These are phyloP conservation scores for Chaetomium strumarium DNA, from an alignment of 2,329 filamentous ascomycete genomes.

Conservation along the genomic window DNA sequence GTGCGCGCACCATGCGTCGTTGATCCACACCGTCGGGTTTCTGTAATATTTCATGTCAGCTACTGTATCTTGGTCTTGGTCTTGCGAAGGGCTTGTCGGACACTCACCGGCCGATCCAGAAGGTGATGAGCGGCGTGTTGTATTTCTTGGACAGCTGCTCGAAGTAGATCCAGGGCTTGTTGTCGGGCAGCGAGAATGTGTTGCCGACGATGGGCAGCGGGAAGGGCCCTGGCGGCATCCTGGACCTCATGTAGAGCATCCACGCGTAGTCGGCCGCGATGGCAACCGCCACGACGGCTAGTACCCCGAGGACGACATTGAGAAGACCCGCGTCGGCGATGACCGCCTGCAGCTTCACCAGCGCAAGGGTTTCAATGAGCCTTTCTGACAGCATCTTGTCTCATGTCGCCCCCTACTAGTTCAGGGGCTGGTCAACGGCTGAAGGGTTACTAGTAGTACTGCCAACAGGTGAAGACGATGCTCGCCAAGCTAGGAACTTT, in stretches of 20 bases:
- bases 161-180: constrained; percentile 54
- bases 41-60: constrained; percentile 10
- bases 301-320: constrained; percentile 21
- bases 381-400: constrained; percentile 25
- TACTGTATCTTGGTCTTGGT: no score
- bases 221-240: constrained; percentile 49
- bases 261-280: constrained; percentile 39
- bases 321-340: constrained; percentile 15
- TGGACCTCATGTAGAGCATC: constrained; percentile 44
- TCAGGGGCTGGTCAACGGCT: neutral
- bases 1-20: constrained; percentile 44
- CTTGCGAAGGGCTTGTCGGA: no score
- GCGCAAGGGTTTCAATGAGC: constrained; percentile 17
- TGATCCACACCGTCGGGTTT: constrained; percentile 43
- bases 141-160: constrained; percentile 46
- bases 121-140: constrained; percentile 45
- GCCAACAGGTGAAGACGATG: no score
- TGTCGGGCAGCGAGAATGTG: constrained; percentile 47
- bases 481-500: neutral
- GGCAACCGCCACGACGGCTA: constrained; percentile 25
- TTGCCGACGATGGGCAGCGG: constrained; percentile 51
- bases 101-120: constrained; percentile 48
- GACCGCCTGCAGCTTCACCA: constrained; percentile 24
- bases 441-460: no score
- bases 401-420: neutral